A percentile compares a stretch with the other conserved stretches of the same genome.
These are phyloP conservation scores for Drechslerella coelobrocha DNA, from an alignment of 2,329 filamentous ascomycete genomes.

Conservation along the genomic window DNA sequence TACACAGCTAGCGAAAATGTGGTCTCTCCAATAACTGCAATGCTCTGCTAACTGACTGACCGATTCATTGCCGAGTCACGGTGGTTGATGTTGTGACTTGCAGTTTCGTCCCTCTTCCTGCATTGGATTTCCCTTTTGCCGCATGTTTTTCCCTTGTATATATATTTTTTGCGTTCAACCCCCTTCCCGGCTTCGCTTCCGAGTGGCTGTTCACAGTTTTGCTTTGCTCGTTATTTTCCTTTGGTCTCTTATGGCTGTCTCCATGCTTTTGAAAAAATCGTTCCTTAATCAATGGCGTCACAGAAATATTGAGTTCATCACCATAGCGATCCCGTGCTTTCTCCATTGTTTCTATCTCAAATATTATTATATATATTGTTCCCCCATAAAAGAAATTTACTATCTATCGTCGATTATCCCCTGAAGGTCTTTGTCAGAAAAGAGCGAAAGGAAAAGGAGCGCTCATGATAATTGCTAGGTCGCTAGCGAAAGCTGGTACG, in stretches of 20 bases:
- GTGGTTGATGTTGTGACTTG: not conserved
- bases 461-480: not conserved
- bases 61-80: not conserved
- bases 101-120: not conserved
- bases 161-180: conserved; percentile 16
- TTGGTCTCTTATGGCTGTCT: conserved; percentile 1
- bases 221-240: not conserved
- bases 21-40: not conserved
- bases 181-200: conserved; percentile 5
- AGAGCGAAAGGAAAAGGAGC: not conserved
- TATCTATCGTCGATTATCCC: not conserved
- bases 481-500: not conserved
- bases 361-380: conserved; percentile 23
- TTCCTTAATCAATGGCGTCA: conserved; percentile 34
- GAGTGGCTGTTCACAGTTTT: not conserved
- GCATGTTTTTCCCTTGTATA: conserved; percentile 33
- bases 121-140: conserved; percentile 16
- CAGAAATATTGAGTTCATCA: conserved; percentile 34
- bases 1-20: not conserved
- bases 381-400: conserved; percentile 1
- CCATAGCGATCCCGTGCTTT: conserved; percentile 48
- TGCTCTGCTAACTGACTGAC: not conserved
- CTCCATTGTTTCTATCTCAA: conserved; percentile 3
- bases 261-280: conserved; percentile 15
- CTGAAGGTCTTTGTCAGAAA: not conserved